These are phyloP conservation scores for Actinomucor elegans DNA, from an alignment of 371 early-diverging fungal genomes.

Conservation along the genomic window DNA sequence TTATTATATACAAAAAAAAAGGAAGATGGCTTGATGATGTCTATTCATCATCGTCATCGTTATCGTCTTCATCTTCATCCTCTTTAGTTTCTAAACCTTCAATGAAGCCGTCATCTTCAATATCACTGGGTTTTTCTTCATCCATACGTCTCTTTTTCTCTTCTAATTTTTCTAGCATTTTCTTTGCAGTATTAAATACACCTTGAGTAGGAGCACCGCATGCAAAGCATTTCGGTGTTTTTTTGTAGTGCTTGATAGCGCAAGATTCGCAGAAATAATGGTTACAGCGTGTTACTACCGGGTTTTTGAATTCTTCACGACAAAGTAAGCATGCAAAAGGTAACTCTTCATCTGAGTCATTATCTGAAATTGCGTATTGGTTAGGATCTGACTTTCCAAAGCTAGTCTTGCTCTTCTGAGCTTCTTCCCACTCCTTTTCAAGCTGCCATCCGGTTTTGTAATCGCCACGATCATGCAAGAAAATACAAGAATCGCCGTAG, in stretches of 20 bases:
- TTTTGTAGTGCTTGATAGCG: slow-evolving; percentile 78
- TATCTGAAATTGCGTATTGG: slow-evolving; percentile 53
- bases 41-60: no score
- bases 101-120: slow-evolving; percentile 27
- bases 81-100: slow-evolving; percentile 34
- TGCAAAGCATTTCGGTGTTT: slow-evolving; percentile 88
- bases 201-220: slow-evolving; percentile 88
- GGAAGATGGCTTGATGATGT: no score
- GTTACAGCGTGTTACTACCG: slow-evolving; percentile 89
- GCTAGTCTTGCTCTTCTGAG: slow-evolving; percentile 62
- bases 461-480: slow-evolving; percentile 96
- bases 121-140: slow-evolving; percentile 35
- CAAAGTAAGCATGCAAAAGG: slow-evolving; percentile 96
- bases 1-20: no score
- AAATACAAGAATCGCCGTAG: slow-evolving; percentile 96
- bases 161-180: slow-evolving; percentile 67
- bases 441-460: slow-evolving; percentile 96
- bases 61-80: slow-evolving; percentile 10
- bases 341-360: slow-evolving; percentile 61
- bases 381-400: slow-evolving; percentile 49
- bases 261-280: slow-evolving; percentile 98
- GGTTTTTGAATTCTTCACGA: slow-evolving; percentile 79
- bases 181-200: slow-evolving; percentile 82
- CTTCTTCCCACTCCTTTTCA: slow-evolving; percentile 93
- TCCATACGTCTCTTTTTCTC: slow-evolving; percentile 40